Percentiles rank a stretch among this genome's conserved stretches.
Conservation (phyloP, 2,329 filamentous ascomycete genomes). For the Sporothrix inflata region DNA sequence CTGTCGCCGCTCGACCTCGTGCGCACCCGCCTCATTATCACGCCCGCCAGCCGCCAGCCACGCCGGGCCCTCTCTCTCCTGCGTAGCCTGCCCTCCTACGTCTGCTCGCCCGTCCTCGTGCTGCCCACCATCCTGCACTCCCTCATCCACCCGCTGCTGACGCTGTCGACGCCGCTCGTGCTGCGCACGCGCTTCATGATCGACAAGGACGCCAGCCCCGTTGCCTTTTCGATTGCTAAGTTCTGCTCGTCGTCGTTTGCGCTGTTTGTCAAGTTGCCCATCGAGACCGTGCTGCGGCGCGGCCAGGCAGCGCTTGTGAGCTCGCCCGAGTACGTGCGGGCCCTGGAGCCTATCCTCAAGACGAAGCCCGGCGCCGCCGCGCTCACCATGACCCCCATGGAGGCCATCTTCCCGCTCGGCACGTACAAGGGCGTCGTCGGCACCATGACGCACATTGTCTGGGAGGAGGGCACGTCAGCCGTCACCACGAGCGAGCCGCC, state of each 20-base stretch:
- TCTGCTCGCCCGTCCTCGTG: slow-evolving; percentile 71
- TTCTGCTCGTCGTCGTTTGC: slow-evolving; percentile 81
- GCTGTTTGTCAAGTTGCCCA: slow-evolving; percentile 81
- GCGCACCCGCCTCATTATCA: slow-evolving; percentile 84
- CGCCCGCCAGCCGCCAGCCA: slow-evolving; percentile 72
- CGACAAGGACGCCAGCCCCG: slow-evolving; percentile 79
- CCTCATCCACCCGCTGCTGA: slow-evolving; percentile 79
- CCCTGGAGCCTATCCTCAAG: slow-evolving; percentile 45
- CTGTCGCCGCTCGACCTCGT: slow-evolving; percentile 89
- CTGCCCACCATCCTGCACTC: slow-evolving; percentile 87
- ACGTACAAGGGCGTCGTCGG: slow-evolving; percentile 85
- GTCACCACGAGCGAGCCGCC: slow-evolving; percentile 39
- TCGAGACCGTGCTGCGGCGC: slow-evolving; percentile 88
- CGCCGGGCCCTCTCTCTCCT: slow-evolving; percentile 79
- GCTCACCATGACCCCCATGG: slow-evolving; percentile 44
- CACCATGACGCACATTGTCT: slow-evolving; percentile 84
- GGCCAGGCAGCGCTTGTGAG: slow-evolving; percentile 78
- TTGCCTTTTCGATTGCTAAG: slow-evolving; percentile 77
- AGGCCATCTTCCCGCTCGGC: slow-evolving; percentile 79
- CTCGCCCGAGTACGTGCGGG: slow-evolving; percentile 54
- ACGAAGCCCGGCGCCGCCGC: slow-evolving; percentile 6
- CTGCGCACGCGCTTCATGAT: slow-evolving; percentile 83
- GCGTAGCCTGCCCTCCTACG: slow-evolving; percentile 74
- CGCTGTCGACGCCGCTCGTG: slow-evolving; percentile 79
- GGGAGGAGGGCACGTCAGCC: slow-evolving; percentile 74